Base-by-base conservation (phyloP, 257 asterid species). In the Striga asiatica region DNA sequence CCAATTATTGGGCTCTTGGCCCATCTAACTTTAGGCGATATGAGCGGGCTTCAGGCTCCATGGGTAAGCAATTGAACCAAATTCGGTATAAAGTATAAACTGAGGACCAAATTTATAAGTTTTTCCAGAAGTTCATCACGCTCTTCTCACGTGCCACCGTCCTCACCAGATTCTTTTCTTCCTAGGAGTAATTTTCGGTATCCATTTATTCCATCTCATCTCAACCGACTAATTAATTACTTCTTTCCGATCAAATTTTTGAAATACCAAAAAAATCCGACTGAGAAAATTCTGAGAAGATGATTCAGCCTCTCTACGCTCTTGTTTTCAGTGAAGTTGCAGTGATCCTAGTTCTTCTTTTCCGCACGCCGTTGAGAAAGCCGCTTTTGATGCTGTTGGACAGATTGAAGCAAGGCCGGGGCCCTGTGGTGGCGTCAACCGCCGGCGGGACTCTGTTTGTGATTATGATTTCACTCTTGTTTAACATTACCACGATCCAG, bases 251-350 rank as follows among this genome's bases (percentile, higher is more conserved):
- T 49, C 27, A 56, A n/a, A n/a, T n/a, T 17, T 18, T 66, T 29
- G 41, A 21, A 53, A 45, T 2, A 20, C 7, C 1, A 1, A 16
- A 21, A 8, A 62, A 7, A 1, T 16, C 16, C 9, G 16, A 41
- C 5, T 13, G n/a, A 41, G 2, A 13, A 20, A 17, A 56, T 38
- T 12, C 6, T 3, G 41, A 3, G n/a, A 61, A 45, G 59, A 88
- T 88, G 95, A 72, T 74, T 56, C 95, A 81, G 65, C 97, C 93
- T 24, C 74, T 79, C n/a, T 84, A 70, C 8, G 73, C 53, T 1
- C 78, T 88, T 21, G 93, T 84, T 10, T 71, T 73, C 52, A 70
- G 66, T 2, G 88, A 88, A 74, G 83, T 88, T 29, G 69, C 50
- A 4, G 70, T 76, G 54, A 71, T 78, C 28, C 31, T 84, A 64